A percentile compares a stretch with the other conserved stretches of the same genome.
Evolutionary conservation across 305 asterid species (phyloP).

Genomic region (Fraxinus baroniana): DNA sequence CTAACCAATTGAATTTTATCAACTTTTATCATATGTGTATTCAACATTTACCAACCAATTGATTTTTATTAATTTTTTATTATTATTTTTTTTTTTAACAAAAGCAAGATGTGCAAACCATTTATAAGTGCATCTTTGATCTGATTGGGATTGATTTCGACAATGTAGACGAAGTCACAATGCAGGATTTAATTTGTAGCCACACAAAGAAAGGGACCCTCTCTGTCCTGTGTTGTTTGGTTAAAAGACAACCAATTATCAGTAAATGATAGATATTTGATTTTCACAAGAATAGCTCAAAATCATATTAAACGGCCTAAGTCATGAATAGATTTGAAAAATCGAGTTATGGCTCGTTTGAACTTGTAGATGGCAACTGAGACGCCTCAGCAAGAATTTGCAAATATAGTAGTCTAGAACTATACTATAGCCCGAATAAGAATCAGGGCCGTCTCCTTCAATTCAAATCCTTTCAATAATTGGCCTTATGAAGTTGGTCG

Average conservation of each 20-base stretch:
- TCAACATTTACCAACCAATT: too few species aligned
- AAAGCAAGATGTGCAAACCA: too few species aligned
- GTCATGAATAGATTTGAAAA: background rate
- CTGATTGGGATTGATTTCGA: background rate
- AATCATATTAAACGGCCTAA: background rate
- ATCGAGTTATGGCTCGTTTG: background rate
- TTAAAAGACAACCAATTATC: background rate
- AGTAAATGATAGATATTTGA: background rate
- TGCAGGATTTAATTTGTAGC: background rate
- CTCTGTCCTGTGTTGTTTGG: background rate
- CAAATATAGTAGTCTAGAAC: background rate
- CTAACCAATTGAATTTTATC: too few species aligned
- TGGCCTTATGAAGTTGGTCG: background rate
- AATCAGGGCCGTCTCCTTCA: background rate
- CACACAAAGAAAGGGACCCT: background rate
- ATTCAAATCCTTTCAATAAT: background rate
- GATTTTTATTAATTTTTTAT: too few species aligned
- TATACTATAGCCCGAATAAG: background rate
- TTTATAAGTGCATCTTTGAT: too few species aligned
- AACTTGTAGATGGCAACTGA: background rate
- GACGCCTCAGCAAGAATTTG: background rate
- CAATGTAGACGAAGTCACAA: background rate
- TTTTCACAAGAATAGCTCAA: background rate
- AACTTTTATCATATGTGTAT: too few species aligned
- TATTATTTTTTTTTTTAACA: too few species aligned